These are phyloP conservation scores for Alloteropsis semialata DNA, from an alignment of 176 grass and related monocot species.

Conservation along the genomic window DNA sequence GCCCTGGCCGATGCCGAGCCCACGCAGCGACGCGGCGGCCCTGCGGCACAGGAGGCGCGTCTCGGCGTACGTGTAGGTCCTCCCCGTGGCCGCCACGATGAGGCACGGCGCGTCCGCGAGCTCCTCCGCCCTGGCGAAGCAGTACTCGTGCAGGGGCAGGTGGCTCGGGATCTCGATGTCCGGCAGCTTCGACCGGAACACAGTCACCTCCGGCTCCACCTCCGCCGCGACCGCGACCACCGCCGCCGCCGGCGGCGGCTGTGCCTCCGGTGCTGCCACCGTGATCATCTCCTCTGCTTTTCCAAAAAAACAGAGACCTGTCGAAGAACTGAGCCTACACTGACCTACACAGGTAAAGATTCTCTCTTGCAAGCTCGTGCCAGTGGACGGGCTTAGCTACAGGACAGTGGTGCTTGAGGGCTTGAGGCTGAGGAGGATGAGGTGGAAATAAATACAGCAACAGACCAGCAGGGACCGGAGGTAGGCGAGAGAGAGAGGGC, in stretches of 20 bases:
- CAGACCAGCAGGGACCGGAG: not conserved
- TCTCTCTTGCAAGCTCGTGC: not conserved
- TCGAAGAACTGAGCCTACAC: not conserved
- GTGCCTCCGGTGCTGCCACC: constrained; percentile 28
- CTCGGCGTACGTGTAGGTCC: constrained; percentile 61
- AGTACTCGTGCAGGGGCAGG: constrained; percentile 75
- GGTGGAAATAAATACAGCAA: constrained; percentile 23
- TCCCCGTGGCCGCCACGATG: constrained; percentile 54
- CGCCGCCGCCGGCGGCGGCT: not conserved
- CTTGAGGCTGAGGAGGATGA: not conserved
- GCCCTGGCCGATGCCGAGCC: constrained; percentile 47
- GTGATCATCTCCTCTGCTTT: constrained; percentile 36
- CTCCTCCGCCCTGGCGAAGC: constrained; percentile 54
- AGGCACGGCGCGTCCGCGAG: constrained; percentile 61
- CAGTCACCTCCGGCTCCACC: constrained; percentile 21
- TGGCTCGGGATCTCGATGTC: constrained; percentile 70
- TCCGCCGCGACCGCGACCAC: not conserved
- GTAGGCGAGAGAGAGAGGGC: not conserved
- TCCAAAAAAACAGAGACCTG: not conserved
- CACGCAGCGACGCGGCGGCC: constrained; percentile 43
- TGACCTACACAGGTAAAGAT: not conserved
- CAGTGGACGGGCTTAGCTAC: not conserved
- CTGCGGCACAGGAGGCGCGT: constrained; percentile 52
- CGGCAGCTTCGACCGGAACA: constrained; percentile 77
- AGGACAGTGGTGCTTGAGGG: not conserved